Base-by-base conservation (phyloP, 169 alveolate species). In the Plasmodium sp. region DNA sequence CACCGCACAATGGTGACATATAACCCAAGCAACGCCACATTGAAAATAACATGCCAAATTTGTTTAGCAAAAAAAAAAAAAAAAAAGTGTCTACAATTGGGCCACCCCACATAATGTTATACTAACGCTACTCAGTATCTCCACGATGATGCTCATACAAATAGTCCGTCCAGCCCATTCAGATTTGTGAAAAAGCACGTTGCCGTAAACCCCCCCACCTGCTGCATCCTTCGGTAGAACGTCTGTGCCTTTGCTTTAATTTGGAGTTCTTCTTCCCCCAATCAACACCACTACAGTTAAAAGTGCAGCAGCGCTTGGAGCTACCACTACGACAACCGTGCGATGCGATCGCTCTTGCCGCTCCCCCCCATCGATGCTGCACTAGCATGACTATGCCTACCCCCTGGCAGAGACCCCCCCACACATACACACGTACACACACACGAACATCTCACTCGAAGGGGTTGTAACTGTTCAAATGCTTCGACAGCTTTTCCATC, bases 381-480 rank as follows among this genome's bases (percentile, higher is more conserved):
- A 12, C 5, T 48, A 48, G 18, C 58, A 12, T 10, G 58, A 48
- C 18, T 48, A 12, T 12, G 14, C 16, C 54, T 43, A 7, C 54
- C 54, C 54, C 54, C 48, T 41, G 48, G 48, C 48, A 41, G 9
- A 0, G 48, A 41, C 1, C 56, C n/a, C 1, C 56, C 56, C 4
- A 45, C 58, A 10, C 18, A 10, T 34, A 34, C 5, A 34, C n/a
- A n/a, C n/a, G n/a, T n/a, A n/a, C 16, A 10, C 9, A 10, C 54
- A 77, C n/a, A 27, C 33, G 54, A 9, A 27, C 31, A 12, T 22
- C 36, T 85, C 43, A 85, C 67, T 85, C 93, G 34, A 45, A 85
- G 18, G 93, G 93, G 43, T 85, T 75, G 45, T 85, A 85, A 85
- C 93, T 85, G 56, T 85, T 85, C 67, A 85, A 39, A 75, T 85